phyloP scores from a whole-genome alignment of 805 yeast genomes.

The Starmerella roubikii region DNA sequence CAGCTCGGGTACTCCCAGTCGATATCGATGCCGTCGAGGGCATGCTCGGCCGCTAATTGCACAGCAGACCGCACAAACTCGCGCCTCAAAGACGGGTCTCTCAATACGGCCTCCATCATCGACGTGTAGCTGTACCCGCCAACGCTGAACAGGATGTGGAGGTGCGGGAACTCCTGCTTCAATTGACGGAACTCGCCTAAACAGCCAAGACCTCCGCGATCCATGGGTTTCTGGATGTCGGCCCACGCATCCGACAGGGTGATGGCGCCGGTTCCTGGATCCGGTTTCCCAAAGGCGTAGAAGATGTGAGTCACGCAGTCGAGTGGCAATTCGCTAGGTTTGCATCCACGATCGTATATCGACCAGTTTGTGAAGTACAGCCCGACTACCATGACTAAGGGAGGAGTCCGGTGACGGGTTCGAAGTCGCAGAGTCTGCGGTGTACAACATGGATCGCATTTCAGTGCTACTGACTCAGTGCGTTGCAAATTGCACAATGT shows the following conservation, averaged over 20 bases:
- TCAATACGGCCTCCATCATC: constrained; percentile 35
- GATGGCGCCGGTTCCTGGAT: constrained; percentile 40
- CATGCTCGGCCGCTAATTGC: constrained; percentile 36
- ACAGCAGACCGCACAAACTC: constrained; percentile 40
- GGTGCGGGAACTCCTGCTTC: constrained; percentile 21
- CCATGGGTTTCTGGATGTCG: constrained; percentile 33
- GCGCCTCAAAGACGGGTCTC: constrained; percentile 29
- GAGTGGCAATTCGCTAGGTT: constrained; percentile 49
- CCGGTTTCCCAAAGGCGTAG: constrained; percentile 62
- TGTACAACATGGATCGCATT: too few species aligned
- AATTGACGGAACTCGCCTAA: constrained; percentile 36
- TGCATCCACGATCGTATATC: constrained; percentile 45
- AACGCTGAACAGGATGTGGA: constrained; percentile 56
- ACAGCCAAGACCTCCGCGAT: constrained; percentile 32
- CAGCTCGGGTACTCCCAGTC: constrained; percentile 86
- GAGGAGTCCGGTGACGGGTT: too few species aligned
- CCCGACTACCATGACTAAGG: constrained; percentile 12
- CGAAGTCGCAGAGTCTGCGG: too few species aligned
- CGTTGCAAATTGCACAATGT: too few species aligned
- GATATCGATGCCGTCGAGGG: constrained; percentile 81
- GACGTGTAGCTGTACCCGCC: constrained; percentile 64
- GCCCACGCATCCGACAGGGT: constrained; percentile 50
- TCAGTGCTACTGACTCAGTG: too few species aligned
- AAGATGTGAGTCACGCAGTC: constrained; percentile 49
- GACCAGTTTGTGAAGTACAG: constrained; percentile 40